phyloP scores from a whole-genome alignment of 352 stramenopile species.

The Globisporangium paddicum region DNA sequence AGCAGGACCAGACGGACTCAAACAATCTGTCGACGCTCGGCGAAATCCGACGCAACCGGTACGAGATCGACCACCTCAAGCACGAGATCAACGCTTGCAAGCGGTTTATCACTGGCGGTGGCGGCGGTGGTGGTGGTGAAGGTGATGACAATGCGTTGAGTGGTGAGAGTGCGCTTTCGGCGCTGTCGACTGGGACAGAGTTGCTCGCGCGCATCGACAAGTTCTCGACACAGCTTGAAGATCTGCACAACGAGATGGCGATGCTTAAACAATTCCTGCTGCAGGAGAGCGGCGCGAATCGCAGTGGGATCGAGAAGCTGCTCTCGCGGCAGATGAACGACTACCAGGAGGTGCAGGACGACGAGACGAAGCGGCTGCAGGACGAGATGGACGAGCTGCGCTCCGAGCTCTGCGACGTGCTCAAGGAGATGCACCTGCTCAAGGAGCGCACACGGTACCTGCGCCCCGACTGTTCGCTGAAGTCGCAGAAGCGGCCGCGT shows the following conservation, averaged over 20 bases:
- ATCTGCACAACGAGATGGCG: conserved; percentile 44
- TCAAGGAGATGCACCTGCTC: conserved; percentile 62
- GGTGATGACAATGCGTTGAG: conserved; percentile 1
- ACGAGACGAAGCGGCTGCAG: conserved; percentile 43
- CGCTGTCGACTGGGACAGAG: conserved; percentile 1
- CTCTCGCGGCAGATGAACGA: conserved; percentile 42
- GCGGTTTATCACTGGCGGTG: conserved; percentile 11
- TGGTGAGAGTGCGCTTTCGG: neutral
- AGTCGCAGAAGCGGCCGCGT: neutral
- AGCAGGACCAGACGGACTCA: neutral
- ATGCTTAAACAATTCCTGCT: conserved; percentile 44
- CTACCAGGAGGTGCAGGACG: conserved; percentile 42
- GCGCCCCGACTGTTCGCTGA: conserved; percentile 21
- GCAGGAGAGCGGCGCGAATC: conserved; percentile 43
- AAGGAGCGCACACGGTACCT: conserved; percentile 74
- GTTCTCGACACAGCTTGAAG: conserved; percentile 37
- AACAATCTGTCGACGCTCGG: neutral
- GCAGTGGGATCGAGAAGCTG: conserved; percentile 45
- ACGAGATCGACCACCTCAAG: conserved; percentile 21
- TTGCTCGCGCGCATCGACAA: conserved; percentile 33
- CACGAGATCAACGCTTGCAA: conserved; percentile 22
- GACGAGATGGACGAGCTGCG: conserved; percentile 64
- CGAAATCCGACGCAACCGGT: conserved; percentile 14
- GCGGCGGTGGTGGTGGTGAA: conserved; percentile 5
- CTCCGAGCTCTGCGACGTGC: conserved; percentile 55